Percentiles rank a stretch among this genome's conserved stretches.
phyloP scores from a whole-genome alignment of 2,329 filamentous ascomycete species.

The Erysiphe neolycopersici region DNA sequence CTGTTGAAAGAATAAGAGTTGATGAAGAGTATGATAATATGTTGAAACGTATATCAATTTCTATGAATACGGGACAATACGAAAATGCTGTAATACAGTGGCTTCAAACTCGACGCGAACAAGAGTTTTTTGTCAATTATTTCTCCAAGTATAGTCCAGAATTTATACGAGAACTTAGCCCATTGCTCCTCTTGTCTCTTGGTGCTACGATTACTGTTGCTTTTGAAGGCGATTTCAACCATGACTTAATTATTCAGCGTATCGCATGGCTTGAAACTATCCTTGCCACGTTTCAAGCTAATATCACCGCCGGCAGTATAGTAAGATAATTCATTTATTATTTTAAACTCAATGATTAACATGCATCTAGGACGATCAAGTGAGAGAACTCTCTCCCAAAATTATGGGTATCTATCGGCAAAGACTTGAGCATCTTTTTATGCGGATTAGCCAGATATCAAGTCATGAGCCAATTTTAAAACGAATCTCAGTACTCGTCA shows the following conservation, averaged over 20 bases:
- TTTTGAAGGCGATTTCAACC: conserved; percentile 19
- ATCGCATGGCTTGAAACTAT: conserved; percentile 33
- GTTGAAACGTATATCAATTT: conserved; percentile 30
- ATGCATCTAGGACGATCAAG: conserved; percentile 21
- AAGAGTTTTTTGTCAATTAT: conserved; percentile 33
- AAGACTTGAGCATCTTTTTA: conserved; percentile 25
- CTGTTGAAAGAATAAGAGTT: conserved; percentile 18
- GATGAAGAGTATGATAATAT: conserved; percentile 27
- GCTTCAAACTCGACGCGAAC: conserved; percentile 35
- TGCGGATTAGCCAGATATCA: conserved; percentile 22
- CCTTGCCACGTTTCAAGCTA: conserved; percentile 21
- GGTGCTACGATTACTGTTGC: conserved; percentile 35
- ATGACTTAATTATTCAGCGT: conserved; percentile 23
- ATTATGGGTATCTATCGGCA: conserved; percentile 27
- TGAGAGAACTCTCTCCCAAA: conserved; percentile 27
- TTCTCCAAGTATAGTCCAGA: conserved; percentile 23
- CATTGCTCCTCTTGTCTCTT: conserved; percentile 35
- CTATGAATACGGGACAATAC: conserved; percentile 32
- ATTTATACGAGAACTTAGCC: conserved; percentile 28
- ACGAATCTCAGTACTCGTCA: conserved; percentile 20
- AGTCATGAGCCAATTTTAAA: conserved; percentile 22
- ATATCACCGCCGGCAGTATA: conserved; percentile 10
- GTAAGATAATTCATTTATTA: conserved; percentile 8
- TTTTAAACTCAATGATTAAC: conserved; percentile 7
- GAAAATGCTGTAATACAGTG: conserved; percentile 38